Evolutionary conservation across 345 rosid genomes (phyloP), one percentile per base, ranked within the genome.

Genomic region (Cochlearia excelsa): DNA sequence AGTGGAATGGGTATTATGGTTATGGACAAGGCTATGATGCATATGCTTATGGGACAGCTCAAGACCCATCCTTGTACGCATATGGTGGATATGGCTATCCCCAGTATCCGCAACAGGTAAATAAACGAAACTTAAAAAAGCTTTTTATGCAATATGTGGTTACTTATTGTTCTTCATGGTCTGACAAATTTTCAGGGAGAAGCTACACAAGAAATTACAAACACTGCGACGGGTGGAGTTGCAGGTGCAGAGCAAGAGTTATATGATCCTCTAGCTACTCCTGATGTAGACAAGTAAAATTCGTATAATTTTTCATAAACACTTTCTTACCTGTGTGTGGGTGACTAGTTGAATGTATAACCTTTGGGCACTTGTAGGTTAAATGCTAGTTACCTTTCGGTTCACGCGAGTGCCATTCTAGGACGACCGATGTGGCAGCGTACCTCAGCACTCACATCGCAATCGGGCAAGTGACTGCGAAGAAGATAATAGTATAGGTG

Each of bases 21-120:
- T 93, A 93, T 61, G 96, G 88, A 43, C 99, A 93, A 74, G 94
- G 95, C 40, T 92, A 92, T 50, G 96, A 92, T 69, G 83, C 90
- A 3, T 88, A 86, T 77, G 84, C 69, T 51, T 91, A 91, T 74
- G 95, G 83, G 41, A 70, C 87, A 59, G n/a, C 88, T 38, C 90
- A 81, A 11, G 98, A 88, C 70, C 98, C 93, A 46, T 91, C 98
- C n/a, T 7, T 85, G 59, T 88, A 86, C 71, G 87, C 88, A 8
- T 93, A 93, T 65, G 82, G 83, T 74, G 87, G 86, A 74, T 87
- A 93, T 74, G 95, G 97, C 63, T 89, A 86, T 76, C 68, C 93
- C 30, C 99, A 86, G 58, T 89, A 89, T 76, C 84, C 39, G 7
- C 39, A 35, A 5, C 39, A 35, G 39, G 98, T 77, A 77, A 66